Conservation (phyloP, 441 rosid species). For the Arabidopsis hybrid region DNA sequence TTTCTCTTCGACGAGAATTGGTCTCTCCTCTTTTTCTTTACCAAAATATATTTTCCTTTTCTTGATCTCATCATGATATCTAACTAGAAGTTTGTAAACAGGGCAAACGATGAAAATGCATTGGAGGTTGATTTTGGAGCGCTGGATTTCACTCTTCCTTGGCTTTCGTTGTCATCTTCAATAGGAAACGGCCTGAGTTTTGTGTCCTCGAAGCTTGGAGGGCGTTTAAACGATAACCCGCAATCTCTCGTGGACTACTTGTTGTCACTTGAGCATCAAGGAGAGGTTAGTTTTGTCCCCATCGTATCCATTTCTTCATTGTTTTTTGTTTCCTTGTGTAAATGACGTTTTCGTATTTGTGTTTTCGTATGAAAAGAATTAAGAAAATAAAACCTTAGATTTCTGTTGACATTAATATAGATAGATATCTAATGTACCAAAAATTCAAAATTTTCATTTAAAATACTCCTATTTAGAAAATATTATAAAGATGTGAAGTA, state of each 20-base stretch:
- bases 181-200: slow-evolving; percentile 74
- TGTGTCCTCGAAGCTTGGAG: slow-evolving; percentile 63
- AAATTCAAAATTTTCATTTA: no score
- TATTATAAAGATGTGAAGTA: no score
- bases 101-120: slow-evolving; percentile 81
- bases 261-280: slow-evolving; percentile 73
- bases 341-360: not conserved
- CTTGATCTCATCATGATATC: not conserved
- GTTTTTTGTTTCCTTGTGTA: not conserved
- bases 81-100: slow-evolving; percentile 36
- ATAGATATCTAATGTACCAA: no score
- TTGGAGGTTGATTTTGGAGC: slow-evolving; percentile 93
- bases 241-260: slow-evolving; percentile 84
- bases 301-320: not conserved
- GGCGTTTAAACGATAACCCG: slow-evolving; percentile 50
- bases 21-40: slow-evolving; percentile 38
- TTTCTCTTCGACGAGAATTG: slow-evolving; percentile 67
- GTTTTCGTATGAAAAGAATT: not conserved
- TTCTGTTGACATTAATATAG: not conserved
- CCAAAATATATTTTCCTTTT: slow-evolving; percentile 15
- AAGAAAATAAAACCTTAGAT: not conserved
- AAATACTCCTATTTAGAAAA: no score
- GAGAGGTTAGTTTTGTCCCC: slow-evolving; percentile 57
- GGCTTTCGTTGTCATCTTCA: slow-evolving; percentile 66
- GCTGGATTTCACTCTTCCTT: slow-evolving; percentile 69